Evolutionary conservation across 495 filamentous ascomycete genomes (phyloP).

Genomic region (Venustampulla echinocandica): DNA sequence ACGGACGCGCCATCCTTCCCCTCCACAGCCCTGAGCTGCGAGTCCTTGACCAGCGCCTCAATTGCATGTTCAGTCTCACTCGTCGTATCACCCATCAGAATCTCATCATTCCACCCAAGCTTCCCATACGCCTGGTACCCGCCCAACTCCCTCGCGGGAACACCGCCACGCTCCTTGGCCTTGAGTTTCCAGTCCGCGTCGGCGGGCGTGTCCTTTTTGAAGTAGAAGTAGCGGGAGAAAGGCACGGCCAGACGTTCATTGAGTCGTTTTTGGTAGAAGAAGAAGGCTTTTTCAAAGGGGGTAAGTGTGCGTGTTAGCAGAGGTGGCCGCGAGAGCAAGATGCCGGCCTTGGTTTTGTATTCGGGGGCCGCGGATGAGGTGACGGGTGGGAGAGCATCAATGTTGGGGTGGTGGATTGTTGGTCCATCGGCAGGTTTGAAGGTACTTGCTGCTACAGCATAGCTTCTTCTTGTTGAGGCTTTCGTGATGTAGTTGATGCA

Average conservation of each 20-base stretch:
- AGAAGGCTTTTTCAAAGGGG: constrained; percentile 84
- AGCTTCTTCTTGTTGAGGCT: constrained; percentile 23
- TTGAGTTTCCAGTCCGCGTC: constrained; percentile 91
- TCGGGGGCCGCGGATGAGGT: constrained; percentile 21
- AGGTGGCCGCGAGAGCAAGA: constrained; percentile 84
- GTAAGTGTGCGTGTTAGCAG: constrained; percentile 74
- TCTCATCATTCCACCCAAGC: constrained; percentile 84
- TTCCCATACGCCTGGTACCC: constrained; percentile 73
- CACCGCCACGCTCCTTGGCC: constrained; percentile 56
- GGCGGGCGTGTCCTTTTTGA: constrained; percentile 78
- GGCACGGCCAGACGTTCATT: constrained; percentile 87
- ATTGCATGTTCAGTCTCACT: constrained; percentile 15
- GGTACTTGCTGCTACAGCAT: constrained; percentile 13
- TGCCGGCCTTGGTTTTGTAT: constrained; percentile 65
- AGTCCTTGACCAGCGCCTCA: constrained; percentile 15
- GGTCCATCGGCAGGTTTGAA: constrained; percentile 12
- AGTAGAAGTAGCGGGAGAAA: constrained; percentile 91
- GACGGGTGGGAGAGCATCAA: constrained; percentile 19
- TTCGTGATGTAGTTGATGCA: constrained; percentile 28
- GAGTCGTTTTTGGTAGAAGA: constrained; percentile 92
- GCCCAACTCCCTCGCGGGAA: constrained; percentile 74
- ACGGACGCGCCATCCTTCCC: constrained; percentile 4
- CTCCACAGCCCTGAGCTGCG: constrained; percentile 16
- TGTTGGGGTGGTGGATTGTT: constrained; percentile 1
- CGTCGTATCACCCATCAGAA: constrained; percentile 57